Evolutionary conservation across 2,329 filamentous ascomycete genomes (phyloP), one percentile per base, ranked within the genome.

Genomic region (Pseudogymnoascus sp.): DNA sequence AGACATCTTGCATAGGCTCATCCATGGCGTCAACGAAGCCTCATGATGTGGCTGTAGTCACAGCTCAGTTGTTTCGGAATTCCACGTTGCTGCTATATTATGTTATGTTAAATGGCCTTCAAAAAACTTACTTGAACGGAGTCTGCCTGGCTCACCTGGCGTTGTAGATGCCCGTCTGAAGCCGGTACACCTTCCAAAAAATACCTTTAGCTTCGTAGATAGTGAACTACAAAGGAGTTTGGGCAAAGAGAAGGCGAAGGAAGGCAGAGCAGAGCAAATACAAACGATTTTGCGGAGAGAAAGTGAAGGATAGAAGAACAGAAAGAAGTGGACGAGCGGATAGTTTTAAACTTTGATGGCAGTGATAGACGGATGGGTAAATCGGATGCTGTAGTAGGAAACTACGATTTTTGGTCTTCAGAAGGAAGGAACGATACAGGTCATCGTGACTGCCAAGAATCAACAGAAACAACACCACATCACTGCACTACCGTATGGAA

Each of bases 91-190:
- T 59, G 61, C 21, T 28, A 37, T 35, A 18, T 23, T 16, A 33
- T 23, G 8, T 16, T 16, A 9, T 23, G 8, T 16, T 16, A 9
- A 38, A 9, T 40, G 41, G 23, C 4, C 23, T 62, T 31, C 31
- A 67, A 65, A 38, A 67, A 65, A 38, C 65, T 68, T 43, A 67
- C 66, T 16, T 61, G 60, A 41, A 63, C 63, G 2, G 35, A 59
- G 12, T 14, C 31, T 28, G 5, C 21, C 14, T 11, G 38, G 40
- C 18, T 61, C 28, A 43, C 58, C 45, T 7, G 14, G 25, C 14
- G 45, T 31, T 16, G 11, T 31, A 28, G 45, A 52, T 31, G 14
- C 14, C 12, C 25, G 16, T 52, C 23, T 28, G 23, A 5, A 14
- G 9, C 23, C n/a, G 23, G 43, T 7, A 11, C 2, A 7, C 8